Evolutionary conservation across 495 filamentous ascomycete genomes (phyloP).

Genomic region (Arthonia radiata): DNA sequence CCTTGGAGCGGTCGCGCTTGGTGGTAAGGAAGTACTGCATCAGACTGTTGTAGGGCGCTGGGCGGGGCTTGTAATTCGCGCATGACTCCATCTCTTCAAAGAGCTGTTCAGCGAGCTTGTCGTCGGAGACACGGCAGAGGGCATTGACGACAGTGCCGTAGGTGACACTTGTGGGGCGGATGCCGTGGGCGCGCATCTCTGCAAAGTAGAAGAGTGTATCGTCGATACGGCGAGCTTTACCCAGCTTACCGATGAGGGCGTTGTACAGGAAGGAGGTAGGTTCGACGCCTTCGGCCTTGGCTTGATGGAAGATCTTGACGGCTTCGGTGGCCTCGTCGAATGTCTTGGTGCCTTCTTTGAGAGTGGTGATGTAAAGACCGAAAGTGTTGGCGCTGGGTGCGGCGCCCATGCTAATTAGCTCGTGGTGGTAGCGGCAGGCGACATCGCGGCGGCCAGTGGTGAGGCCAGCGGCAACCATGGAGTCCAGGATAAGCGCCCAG

Average conservation of each 20-base stretch:
- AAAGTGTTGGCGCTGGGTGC: conserved; percentile 93
- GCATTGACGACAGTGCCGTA: conserved; percentile 97
- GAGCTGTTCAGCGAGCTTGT: conserved; percentile 90
- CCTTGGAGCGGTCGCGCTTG: conserved; percentile 82
- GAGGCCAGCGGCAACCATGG: conserved; percentile 86
- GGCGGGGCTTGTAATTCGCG: conserved; percentile 94
- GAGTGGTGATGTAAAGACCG: conserved; percentile 89
- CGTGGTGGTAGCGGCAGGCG: conserved; percentile 69
- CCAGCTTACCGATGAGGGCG: conserved; percentile 90
- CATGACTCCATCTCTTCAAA: conserved; percentile 98
- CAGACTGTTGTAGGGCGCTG: conserved; percentile 93
- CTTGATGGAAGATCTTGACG: conserved; percentile 86
- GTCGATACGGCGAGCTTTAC: conserved; percentile 89
- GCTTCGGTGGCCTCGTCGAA: conserved; percentile 94
- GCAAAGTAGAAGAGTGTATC: conserved; percentile 95
- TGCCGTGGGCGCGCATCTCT: conserved; percentile 81
- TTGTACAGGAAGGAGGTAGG: conserved; percentile 96
- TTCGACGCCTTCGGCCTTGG: conserved; percentile 80
- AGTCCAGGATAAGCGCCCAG: conserved; percentile 82
- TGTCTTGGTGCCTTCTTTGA: conserved; percentile 89
- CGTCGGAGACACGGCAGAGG: conserved; percentile 86
- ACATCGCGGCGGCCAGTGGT: conserved; percentile 53
- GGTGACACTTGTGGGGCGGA: conserved; percentile 89
- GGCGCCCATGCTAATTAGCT: conserved; percentile 64
- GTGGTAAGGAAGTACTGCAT: conserved; percentile 98